Evolutionary conservation across 306 rosid species (phyloP), one percentile per base, ranked within the genome.

Genomic region (Castanea crenata): DNA sequence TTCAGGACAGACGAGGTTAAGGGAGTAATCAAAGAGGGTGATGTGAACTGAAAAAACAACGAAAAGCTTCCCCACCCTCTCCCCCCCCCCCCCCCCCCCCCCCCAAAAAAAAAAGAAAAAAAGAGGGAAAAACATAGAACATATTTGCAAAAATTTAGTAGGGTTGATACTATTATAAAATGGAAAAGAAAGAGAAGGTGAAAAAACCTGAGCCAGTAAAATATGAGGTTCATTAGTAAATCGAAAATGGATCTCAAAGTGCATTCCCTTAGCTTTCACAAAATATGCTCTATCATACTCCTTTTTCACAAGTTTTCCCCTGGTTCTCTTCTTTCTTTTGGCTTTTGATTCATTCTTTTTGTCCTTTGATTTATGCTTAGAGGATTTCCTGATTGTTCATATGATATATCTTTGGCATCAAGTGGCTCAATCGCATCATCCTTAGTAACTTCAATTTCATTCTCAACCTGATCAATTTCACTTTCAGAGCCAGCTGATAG

Each of bases 161-260:
- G 52, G 71, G n/a, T 74, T 46, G 27, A 74, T 23, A 75, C 11
- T 6, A 56, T 54, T 4, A 29, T 20, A 6, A 72, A 49, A 55
- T 10, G 16, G 34, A 61, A 76, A 32, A 74, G 68, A 79, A n/a
- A 68, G 67, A 78, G 51, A 35, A 16, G 2, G 32, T 41, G 75
- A 52, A 70, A 46, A 70, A 90, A 95, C 98, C 98, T 92, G 94
- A 44, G 91, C 87, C 84, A 95, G 87, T 72, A 92, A 90, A 77
- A 91, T 84, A 77, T 91, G 90, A 68, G 98, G 96, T 80, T 92
- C 98, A 15, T 23, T 15, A 1, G 79, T 73, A 76, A 94, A 90
- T 78, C 55, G 87, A 64, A 95, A 85, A 88, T 90, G 97, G 79
- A 91, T 80, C 89, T 87, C 90, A 76, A 92, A 95, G 85, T 84